phyloP scores from a whole-genome alignment of 805 yeast genomes.

The Wickerhamomyces chambardii region DNA sequence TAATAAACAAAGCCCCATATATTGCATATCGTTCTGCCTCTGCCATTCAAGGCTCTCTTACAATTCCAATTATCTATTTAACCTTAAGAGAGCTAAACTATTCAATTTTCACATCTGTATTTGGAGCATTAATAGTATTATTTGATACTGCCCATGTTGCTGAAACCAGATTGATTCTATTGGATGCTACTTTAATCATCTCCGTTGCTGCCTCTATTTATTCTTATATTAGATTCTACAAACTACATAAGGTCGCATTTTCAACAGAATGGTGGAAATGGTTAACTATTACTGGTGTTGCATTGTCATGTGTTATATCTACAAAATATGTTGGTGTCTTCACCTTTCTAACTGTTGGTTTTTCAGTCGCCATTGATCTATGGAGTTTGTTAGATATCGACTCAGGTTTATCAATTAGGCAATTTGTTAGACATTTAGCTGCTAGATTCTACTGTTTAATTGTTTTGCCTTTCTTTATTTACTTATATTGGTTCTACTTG shows the following conservation, averaged over 20 bases:
- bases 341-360: constrained; percentile 82
- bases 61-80: constrained; percentile 75
- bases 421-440: constrained; percentile 58
- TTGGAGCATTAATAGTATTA: constrained; percentile 68
- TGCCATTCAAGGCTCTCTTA: constrained; percentile 74
- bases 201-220: constrained; percentile 78
- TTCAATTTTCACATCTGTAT: constrained; percentile 67
- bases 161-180: constrained; percentile 82
- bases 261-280: constrained; percentile 76
- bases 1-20: constrained; percentile 75
- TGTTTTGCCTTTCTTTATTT: constrained; percentile 72
- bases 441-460: constrained; percentile 69
- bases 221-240: constrained; percentile 71
- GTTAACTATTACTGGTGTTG: constrained; percentile 76
- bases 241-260: constrained; percentile 61
- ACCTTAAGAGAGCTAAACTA: constrained; percentile 83
- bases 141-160: constrained; percentile 87
- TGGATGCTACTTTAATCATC: constrained; percentile 83
- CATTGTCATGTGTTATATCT: constrained; percentile 85
- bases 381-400: constrained; percentile 79
- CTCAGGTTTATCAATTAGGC: constrained; percentile 50
- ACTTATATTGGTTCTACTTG: constrained; percentile 83
- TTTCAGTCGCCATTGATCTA: constrained; percentile 76
- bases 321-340: constrained; percentile 95
- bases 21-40: constrained; percentile 72